Evolutionary conservation across 257 asterid species (phyloP).

Genomic region (Capsicum rhomboideum): DNA sequence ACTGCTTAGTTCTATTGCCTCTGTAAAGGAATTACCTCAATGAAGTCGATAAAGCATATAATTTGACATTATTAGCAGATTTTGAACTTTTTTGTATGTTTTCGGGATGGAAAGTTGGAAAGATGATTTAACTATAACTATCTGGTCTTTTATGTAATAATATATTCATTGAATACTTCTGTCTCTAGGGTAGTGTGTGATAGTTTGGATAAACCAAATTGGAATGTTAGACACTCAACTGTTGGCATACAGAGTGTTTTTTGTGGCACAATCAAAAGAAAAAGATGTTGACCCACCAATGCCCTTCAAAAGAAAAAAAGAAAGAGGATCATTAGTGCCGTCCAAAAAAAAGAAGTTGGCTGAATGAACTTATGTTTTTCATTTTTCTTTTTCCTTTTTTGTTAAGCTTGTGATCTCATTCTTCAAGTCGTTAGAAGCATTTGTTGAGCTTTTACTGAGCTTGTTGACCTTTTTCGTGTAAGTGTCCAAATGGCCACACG

Average conservation of each 20-base stretch:
- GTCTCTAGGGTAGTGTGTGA: neutral
- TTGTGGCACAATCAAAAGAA: neutral
- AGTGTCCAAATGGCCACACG: constrained; percentile 35
- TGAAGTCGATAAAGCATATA: neutral
- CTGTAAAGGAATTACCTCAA: neutral
- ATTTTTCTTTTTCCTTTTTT: neutral
- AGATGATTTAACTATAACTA: neutral
- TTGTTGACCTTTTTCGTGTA: neutral
- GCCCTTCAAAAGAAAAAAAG: neutral
- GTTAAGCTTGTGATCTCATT: neutral
- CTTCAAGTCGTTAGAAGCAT: neutral
- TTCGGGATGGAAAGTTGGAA: neutral
- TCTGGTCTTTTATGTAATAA: neutral
- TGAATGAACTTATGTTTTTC: neutral
- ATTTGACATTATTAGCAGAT: neutral
- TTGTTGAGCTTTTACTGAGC: neutral
- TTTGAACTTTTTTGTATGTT: neutral
- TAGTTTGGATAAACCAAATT: neutral
- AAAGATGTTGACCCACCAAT: neutral
- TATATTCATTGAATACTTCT: neutral
- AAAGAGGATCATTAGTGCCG: neutral
- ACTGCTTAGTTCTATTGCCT: neutral
- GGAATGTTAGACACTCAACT: neutral
- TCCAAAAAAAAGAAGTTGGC: neutral
- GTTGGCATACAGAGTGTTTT: neutral